Conservation (phyloP, 2,329 filamentous ascomycete species). For the Diaporthe citriasiana region DNA sequence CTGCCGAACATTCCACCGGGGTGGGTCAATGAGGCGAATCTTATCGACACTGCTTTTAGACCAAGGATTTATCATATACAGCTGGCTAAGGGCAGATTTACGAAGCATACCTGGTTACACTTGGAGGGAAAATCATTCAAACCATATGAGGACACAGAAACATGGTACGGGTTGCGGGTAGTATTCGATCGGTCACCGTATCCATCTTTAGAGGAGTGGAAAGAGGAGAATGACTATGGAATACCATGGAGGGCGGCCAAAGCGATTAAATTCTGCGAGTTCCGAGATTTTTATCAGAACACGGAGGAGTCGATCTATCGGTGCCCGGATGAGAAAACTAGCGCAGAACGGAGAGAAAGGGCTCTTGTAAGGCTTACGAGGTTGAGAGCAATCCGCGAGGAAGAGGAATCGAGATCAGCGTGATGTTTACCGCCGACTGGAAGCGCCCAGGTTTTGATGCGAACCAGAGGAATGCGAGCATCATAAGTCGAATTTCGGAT, state of each 20-base stretch:
- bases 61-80: not conserved
- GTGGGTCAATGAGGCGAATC: not conserved
- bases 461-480: too few species aligned
- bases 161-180: not conserved
- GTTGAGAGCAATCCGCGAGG: not conserved
- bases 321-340: not conserved
- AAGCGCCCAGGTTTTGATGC: too few species aligned
- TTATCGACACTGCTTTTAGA: conserved; percentile 3
- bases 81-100: conserved; percentile 10
- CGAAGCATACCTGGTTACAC: not conserved
- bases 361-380: not conserved
- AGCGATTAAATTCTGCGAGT: not conserved
- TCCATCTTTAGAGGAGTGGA: conserved; percentile 21
- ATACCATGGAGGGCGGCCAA: not conserved
- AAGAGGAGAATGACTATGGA: not conserved
- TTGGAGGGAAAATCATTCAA: not conserved
- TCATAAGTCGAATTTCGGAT: too few species aligned
- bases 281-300: not conserved
- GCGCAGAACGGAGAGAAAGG: not conserved
- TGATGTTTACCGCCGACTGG: too few species aligned
- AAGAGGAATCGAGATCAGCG: not conserved
- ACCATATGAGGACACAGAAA: not conserved
- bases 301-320: conserved; percentile 1
- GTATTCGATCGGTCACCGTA: conserved; percentile 17
- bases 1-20: not conserved